These are phyloP conservation scores for Paraphaeosphaeria sporulosa DNA, from an alignment of 2,329 filamentous ascomycete species.

Conservation along the genomic window DNA sequence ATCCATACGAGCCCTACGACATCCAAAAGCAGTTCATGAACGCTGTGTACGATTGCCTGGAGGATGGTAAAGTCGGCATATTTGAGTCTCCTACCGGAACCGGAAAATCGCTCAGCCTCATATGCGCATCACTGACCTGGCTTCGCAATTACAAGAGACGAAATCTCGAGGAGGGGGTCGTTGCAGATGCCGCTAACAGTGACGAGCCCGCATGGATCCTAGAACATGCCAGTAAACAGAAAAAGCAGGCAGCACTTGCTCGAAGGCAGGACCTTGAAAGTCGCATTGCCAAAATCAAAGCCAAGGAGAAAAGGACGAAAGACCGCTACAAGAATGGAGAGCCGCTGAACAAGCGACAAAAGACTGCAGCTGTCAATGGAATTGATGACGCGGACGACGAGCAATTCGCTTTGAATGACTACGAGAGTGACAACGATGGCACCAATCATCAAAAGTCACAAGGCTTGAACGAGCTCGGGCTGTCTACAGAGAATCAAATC, in stretches of 20 bases:
- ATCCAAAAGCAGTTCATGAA: conserved; percentile 91
- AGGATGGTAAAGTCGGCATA: conserved; percentile 82
- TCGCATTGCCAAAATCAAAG: conserved; percentile 69
- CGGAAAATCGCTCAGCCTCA: conserved; percentile 91
- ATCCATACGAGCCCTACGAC: conserved; percentile 86
- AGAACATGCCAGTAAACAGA: conserved; percentile 75
- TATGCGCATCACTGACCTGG: conserved; percentile 90
- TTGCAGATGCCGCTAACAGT: conserved; percentile 57
- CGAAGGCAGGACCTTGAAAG: conserved; percentile 77
- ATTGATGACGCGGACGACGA: conserved; percentile 59
- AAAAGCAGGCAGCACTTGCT: conserved; percentile 69
- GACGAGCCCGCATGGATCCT: conserved; percentile 87
- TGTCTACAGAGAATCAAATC: conserved; percentile 78
- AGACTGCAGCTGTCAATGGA: conserved; percentile 17
- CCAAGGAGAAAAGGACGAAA: conserved; percentile 67
- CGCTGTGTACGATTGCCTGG: conserved; percentile 78
- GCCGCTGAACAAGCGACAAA: conserved; percentile 55
- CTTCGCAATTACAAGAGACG: conserved; percentile 79
- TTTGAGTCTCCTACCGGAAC: conserved; percentile 93
- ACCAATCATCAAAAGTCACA: conserved; percentile 27
- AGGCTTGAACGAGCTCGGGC: conserved; percentile 50
- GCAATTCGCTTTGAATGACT: conserved; percentile 79
- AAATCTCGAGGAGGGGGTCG: conserved; percentile 62
- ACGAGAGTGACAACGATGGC: conserved; percentile 69
- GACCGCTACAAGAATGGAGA: conserved; percentile 60